Evolutionary conservation across 306 rosid species (phyloP).

Genomic region (Cucumis sativus): DNA sequence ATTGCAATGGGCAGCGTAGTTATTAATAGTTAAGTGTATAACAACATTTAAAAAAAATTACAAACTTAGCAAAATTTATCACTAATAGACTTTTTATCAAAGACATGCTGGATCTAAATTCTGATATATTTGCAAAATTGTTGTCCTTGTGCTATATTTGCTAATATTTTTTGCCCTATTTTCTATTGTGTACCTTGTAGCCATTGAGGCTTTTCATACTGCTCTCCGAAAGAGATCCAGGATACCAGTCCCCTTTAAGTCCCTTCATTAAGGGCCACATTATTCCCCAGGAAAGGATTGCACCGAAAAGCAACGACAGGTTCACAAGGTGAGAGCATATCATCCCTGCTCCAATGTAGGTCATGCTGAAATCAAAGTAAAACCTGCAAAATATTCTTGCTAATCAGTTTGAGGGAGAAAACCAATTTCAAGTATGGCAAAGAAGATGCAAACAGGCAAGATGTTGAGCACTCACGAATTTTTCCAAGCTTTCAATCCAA

Average conservation of each 20-base stretch:
- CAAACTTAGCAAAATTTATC: too few species aligned
- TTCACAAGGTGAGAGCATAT: conserved; percentile 93
- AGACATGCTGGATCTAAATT: too few species aligned
- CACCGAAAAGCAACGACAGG: conserved; percentile 83
- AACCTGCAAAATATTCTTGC: conserved; percentile 44
- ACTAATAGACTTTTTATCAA: too few species aligned
- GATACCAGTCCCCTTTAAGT: conserved; percentile 92
- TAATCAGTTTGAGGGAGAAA: conserved; percentile 12
- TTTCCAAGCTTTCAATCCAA: conserved; percentile 80
- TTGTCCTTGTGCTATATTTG: too few species aligned
- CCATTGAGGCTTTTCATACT: conserved; percentile 95
- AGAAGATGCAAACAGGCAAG: background rate
- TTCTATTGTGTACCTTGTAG: conserved; percentile 51
- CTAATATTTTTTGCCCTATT: background rate
- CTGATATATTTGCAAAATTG: too few species aligned
- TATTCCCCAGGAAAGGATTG: conserved; percentile 88
- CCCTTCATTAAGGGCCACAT: conserved; percentile 91
- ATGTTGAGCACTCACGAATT: conserved; percentile 45
- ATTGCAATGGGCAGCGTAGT: too few species aligned
- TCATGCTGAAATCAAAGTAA: conserved; percentile 93
- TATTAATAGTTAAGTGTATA: too few species aligned
- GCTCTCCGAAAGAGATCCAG: conserved; percentile 54
- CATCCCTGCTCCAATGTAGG: conserved; percentile 98
- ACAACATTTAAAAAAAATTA: too few species aligned
- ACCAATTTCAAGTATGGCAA: conserved; percentile 1